phyloP scores from a whole-genome alignment of 2,329 filamentous ascomycete species.

The Claviceps sp. region DNA sequence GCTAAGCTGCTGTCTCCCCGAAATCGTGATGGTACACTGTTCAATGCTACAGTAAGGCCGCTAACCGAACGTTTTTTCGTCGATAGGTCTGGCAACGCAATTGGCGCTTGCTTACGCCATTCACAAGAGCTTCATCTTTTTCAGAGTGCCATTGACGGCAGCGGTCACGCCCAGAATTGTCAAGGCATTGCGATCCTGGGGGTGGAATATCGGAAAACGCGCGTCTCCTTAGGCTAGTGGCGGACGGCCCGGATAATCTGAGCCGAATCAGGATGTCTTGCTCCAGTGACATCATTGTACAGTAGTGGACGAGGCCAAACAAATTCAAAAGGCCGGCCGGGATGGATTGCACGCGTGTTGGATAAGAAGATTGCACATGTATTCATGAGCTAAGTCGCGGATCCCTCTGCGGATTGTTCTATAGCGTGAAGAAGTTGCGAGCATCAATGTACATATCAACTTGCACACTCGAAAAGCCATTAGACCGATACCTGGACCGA shows the following conservation, averaged over 20 bases:
- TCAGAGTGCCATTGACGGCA: slow-evolving; percentile 84
- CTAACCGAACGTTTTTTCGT: slow-evolving; percentile 10
- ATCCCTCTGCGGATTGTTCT: too few species aligned
- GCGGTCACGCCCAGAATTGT: slow-evolving; percentile 92
- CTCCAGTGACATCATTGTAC: neutral
- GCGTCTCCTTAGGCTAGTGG: slow-evolving; percentile 8
- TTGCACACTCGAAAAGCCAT: too few species aligned
- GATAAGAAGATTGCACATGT: neutral
- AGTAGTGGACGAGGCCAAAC: neutral
- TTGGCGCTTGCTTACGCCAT: slow-evolving; percentile 89
- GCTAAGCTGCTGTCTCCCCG: neutral
- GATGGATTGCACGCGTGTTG: neutral
- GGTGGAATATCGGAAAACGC: slow-evolving; percentile 85
- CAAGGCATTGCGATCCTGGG: slow-evolving; percentile 73
- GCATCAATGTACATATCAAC: too few species aligned
- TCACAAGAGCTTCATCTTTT: slow-evolving; percentile 94
- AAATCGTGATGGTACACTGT: neutral
- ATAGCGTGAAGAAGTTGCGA: too few species aligned
- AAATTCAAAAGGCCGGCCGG: neutral
- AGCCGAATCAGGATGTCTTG: too few species aligned
- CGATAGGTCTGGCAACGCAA: slow-evolving; percentile 56
- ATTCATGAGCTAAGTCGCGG: neutral
- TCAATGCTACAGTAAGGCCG: neutral
- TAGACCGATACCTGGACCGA: too few species aligned
- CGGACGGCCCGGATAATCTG: neutral